Base-by-base conservation (phyloP, 2,329 filamentous ascomycete species). In the Sporothrix variecibatus region DNA sequence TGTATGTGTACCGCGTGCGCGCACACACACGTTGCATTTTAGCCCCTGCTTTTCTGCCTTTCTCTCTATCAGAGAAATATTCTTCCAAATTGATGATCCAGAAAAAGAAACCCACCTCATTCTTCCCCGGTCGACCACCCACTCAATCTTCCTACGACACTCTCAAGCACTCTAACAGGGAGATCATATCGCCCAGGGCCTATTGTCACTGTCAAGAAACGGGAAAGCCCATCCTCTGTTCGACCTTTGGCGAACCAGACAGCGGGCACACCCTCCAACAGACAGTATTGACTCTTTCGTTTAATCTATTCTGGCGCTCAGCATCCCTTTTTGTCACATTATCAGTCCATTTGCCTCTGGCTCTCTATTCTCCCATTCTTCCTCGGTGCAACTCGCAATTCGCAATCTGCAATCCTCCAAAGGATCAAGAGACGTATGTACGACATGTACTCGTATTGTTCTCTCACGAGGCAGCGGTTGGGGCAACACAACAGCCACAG, bases 71-170 rank as follows among this genome's bases (percentile, higher is more conserved):
- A 2, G 1, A 12, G 15, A 62, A 34, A 60, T 20, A 49, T 62
- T 49, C 56, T 72, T 72, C 58, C 70, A 72, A 53, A 72, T 64
- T 53, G 43, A 65, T 12, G 1, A 2, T 43, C 38, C 34, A 43
- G 60, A 65, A 65, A 65, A 15, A 15, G 15, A 17, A 40, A 7
- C 7, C 34, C n/a, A 31, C 38, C 2, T 65, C n/a, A 65, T 43
- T 26, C 70, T 51, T 72, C 70, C 40, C 43, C 58, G 71, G 71
- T 72, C 58, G 43, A 51, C 71, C 58, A 46, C 43, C 26, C 17
- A 17, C 38, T 23, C 40, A 34, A 34, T 34, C 34, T 34, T 34
- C 8, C 34, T 34, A 34, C 34, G 3, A 7, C 34, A 34, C 34
- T 34, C 34, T n/a, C n/a, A n/a, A 8, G 34, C 34, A 34, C 68